phyloP scores from a whole-genome alignment of 495 filamentous ascomycete genomes.

The Podospora anserina region DNA sequence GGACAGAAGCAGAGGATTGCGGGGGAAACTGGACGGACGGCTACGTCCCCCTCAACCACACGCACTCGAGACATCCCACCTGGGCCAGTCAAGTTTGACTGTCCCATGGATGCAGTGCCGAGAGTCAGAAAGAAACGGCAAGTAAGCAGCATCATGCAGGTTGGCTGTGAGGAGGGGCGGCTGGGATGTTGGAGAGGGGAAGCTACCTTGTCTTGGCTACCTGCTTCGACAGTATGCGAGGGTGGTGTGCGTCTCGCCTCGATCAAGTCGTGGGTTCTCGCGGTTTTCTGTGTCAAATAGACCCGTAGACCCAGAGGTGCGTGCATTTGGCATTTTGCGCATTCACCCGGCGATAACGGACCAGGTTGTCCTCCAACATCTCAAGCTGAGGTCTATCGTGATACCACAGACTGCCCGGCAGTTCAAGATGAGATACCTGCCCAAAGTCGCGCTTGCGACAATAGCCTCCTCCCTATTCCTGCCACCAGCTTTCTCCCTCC shows the following conservation, averaged over 20 bases:
- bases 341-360: not conserved
- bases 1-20: not conserved
- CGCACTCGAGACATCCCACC: not conserved
- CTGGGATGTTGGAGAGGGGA: not conserved
- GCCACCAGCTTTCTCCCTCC: constrained; percentile 15
- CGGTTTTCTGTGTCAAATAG: not conserved
- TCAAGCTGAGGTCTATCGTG: not conserved
- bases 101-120: no score
- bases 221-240: not conserved
- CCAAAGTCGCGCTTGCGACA: constrained; percentile 13
- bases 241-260: not conserved
- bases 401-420: not conserved
- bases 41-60: not conserved
- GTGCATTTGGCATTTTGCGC: not conserved
- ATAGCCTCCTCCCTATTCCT: constrained; percentile 3
- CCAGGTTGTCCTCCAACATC: not conserved
- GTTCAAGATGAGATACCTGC: not conserved
- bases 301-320: not conserved
- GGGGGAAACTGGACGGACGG: not conserved
- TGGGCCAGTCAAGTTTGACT: no score
- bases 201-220: not conserved
- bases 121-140: no score
- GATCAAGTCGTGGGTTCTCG: not conserved
- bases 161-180: not conserved
- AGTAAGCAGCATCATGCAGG: not conserved